phyloP scores from a whole-genome alignment of 2,329 filamentous ascomycete species.

The Ustilaginoidea virens region DNA sequence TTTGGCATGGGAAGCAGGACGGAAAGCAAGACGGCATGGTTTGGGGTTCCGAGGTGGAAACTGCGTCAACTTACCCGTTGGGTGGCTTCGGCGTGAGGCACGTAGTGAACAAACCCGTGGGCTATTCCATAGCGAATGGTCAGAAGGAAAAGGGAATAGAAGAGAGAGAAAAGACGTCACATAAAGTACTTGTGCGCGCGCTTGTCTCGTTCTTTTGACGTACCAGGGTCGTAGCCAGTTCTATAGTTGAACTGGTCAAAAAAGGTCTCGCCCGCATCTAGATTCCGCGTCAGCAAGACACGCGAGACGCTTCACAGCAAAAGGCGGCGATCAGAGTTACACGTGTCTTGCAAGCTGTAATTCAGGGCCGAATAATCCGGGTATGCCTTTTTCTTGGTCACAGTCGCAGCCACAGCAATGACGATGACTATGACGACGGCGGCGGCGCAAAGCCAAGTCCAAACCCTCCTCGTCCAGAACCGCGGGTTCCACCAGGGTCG shows the following conservation, averaged over 20 bases:
- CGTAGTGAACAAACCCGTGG: conserved; percentile 37
- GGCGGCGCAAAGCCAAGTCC: conserved; percentile 23
- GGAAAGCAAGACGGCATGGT: too few relatives aligned
- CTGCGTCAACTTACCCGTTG: conserved; percentile 26
- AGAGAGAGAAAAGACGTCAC: too few relatives aligned
- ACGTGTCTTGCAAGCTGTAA: conserved; percentile 33
- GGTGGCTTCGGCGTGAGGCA: conserved; percentile 24
- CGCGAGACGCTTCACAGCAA: background rate
- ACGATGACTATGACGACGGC: conserved; percentile 30
- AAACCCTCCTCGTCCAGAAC: conserved; percentile 37
- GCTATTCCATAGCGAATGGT: conserved; percentile 17
- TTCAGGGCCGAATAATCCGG: conserved; percentile 31
- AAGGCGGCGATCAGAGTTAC: conserved; percentile 16
- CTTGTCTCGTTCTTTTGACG: too few relatives aligned
- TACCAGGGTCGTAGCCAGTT: conserved; percentile 31
- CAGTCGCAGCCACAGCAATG: conserved; percentile 28
- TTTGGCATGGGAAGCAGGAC: too few relatives aligned
- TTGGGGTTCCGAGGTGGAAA: too few relatives aligned
- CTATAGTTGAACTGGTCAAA: conserved; percentile 42
- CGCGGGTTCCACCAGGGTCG: conserved; percentile 30
- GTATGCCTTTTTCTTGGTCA: conserved; percentile 25
- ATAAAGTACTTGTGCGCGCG: too few relatives aligned
- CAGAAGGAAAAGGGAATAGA: too few relatives aligned
- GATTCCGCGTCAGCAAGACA: background rate
- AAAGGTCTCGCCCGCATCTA: conserved; percentile 33